phyloP scores from a whole-genome alignment of 768 basidiomycete genomes.

The Boletales sp. region DNA sequence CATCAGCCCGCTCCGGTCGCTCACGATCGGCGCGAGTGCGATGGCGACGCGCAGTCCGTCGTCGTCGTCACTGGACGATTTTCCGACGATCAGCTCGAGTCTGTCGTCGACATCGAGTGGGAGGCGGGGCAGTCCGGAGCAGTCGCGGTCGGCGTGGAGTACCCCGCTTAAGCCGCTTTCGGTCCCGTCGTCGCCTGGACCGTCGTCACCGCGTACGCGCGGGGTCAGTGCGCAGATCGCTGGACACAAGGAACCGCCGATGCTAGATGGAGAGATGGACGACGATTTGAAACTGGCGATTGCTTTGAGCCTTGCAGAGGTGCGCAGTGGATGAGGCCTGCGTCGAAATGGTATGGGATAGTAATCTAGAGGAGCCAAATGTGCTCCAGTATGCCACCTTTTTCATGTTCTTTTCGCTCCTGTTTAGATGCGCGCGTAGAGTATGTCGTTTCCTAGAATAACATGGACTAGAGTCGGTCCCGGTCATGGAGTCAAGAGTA shows the following conservation, averaged over 20 bases:
- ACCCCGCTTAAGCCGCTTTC: slow-evolving; percentile 30
- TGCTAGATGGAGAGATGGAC: slow-evolving; percentile 38
- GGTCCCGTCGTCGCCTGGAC: slow-evolving; percentile 15
- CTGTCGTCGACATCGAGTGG: slow-evolving; percentile 22
- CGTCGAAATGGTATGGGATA: background rate
- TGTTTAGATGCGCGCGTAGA: no score
- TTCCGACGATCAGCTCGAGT: slow-evolving; percentile 34
- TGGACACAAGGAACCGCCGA: no score
- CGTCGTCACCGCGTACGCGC: slow-evolving; percentile 17
- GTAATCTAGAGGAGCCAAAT: background rate
- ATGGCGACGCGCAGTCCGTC: slow-evolving; percentile 10
- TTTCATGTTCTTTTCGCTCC: no score
- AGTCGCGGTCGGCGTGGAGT: slow-evolving; percentile 36
- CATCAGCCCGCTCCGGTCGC: slow-evolving; percentile 24
- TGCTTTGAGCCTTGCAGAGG: slow-evolving; percentile 67
- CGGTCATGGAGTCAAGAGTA: no score
- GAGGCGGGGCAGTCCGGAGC: slow-evolving; percentile 15
- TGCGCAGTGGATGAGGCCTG: slow-evolving; percentile 11
- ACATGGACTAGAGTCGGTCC: no score
- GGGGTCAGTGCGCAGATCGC: background rate
- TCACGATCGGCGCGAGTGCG: slow-evolving; percentile 4
- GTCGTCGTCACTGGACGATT: slow-evolving; percentile 27
- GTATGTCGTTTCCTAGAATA: no score
- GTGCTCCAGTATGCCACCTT: background rate
- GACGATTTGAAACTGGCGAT: slow-evolving; percentile 64